phyloP scores from a whole-genome alignment of 805 yeast genomes.

The Candida succiphila region DNA sequence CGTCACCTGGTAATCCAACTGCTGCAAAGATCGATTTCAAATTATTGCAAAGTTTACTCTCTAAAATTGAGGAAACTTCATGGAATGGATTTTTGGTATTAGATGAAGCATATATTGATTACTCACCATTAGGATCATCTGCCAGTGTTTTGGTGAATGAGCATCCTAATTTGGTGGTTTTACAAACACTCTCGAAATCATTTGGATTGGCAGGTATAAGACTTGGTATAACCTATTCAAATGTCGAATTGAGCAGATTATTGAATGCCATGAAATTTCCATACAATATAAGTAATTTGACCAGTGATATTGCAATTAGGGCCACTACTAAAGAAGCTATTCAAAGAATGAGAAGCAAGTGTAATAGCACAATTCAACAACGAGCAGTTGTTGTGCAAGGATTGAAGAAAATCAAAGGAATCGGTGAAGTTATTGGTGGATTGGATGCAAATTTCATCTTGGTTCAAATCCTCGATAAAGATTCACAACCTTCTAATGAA shows the following conservation, averaged over 20 bases:
- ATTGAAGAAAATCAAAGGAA: constrained; percentile 46
- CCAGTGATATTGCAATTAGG: constrained; percentile 65
- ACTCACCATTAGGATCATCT: constrained; percentile 59
- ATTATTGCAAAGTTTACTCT: constrained; percentile 38
- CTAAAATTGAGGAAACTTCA: constrained; percentile 23
- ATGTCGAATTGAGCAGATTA: constrained; percentile 47
- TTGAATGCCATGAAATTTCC: constrained; percentile 94
- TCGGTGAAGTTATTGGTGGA: constrained; percentile 76
- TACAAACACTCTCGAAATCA: constrained; percentile 90
- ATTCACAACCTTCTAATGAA: constrained; percentile 57
- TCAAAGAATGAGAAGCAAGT: constrained; percentile 44
- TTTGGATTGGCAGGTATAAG: constrained; percentile 96
- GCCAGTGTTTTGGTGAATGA: constrained; percentile 69
- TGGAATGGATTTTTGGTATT: constrained; percentile 78
- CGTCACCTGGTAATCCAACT: constrained; percentile 98
- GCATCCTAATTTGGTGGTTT: constrained; percentile 73
- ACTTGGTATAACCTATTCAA: constrained; percentile 70
- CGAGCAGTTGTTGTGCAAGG: constrained; percentile 42
- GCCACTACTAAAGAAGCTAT: constrained; percentile 59
- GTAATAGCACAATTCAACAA: constrained; percentile 40
- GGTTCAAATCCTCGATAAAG: constrained; percentile 53
- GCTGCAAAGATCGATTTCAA: constrained; percentile 48
- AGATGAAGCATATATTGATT: constrained; percentile 95
- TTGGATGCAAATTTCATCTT: constrained; percentile 79
- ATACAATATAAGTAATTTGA: constrained; percentile 77